Evolutionary conservation across 83 land plant genomes (phyloP).

Genomic region (Picea abies): DNA sequence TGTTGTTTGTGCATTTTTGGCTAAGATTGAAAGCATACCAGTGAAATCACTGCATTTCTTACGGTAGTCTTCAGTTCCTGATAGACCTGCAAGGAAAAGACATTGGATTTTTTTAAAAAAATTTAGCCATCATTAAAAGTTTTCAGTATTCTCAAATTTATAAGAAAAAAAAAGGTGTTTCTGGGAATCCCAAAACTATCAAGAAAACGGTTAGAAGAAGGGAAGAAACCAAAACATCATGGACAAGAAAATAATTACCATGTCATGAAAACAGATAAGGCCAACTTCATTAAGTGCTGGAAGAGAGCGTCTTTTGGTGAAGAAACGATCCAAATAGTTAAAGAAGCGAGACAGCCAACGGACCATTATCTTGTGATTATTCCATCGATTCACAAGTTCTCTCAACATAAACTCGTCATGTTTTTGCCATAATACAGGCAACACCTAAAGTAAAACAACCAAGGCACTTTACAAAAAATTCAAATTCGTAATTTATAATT

Average conservation of each 20-base stretch:
- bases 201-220: neutral
- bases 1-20: neutral
- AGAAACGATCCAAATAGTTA: conserved; percentile 57
- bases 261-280: conserved; percentile 56
- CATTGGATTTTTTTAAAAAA: neutral
- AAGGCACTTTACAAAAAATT: no score
- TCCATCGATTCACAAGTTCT: no score
- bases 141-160: neutral
- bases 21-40: no score
- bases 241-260: conserved; percentile 32
- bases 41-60: no score
- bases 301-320: conserved; percentile 35
- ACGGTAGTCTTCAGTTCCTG: no score
- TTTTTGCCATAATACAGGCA: conserved; percentile 54
- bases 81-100: conserved; percentile 37
- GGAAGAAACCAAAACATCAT: neutral
- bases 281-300: conserved; percentile 59
- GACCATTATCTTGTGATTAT: conserved; percentile 67
- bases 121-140: neutral
- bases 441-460: no score
- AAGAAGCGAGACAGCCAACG: conserved; percentile 61
- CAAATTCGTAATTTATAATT: no score
- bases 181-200: no score
- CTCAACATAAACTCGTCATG: conserved; percentile 59
- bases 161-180: no score